Evolutionary conservation across 305 asterid genomes (phyloP), one percentile per base, ranked within the genome.

Genomic region (Andrographis paniculata): DNA sequence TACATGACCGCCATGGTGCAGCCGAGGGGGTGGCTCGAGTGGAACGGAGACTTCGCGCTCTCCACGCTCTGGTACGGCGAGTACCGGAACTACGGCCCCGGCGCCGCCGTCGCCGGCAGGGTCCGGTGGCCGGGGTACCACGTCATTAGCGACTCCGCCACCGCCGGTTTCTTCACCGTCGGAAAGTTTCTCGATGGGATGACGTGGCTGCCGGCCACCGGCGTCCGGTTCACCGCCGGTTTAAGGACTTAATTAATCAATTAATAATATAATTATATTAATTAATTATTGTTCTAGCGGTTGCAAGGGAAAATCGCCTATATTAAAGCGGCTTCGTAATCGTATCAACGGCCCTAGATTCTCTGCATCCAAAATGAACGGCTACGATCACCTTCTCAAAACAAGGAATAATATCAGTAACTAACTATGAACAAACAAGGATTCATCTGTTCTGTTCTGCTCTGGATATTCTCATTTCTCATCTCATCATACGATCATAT

Each of bases 201-300:
- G 52, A 70, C 97, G 9, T 88, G 97, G 95, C 60, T 87, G 61
- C 97, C 97, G 4, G 73, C 74, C 19, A 87, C 95, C 18, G 94
- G 94, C 0, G 45, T 84, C 11, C 74, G 59, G 70, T 84, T 87
- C 69, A 60, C 76, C 0, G 62, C 75, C 46, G 95, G 87, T 14
- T 68, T 87, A 14, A 56, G 10, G 8, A 4, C n/a, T 37, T 37
- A 37, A 37, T 37, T 33, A 33, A 33, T 24, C 30, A 24, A 24
- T 4, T 8, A 3, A 8, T 4, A 24, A 24, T 3, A 3, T 3
- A 3, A 24, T 24, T 24, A 24, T 24, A 24, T 8, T 3, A 3
- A 24, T 3, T 3, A 4, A 24, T 33, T 2, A 10, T 11, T 11
- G 2, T 33, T 13, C 6, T 33, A 33, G 38, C 2, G 38, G 12